Conservation (phyloP, 306 rosid species). For the Boehmeria nivea region DNA sequence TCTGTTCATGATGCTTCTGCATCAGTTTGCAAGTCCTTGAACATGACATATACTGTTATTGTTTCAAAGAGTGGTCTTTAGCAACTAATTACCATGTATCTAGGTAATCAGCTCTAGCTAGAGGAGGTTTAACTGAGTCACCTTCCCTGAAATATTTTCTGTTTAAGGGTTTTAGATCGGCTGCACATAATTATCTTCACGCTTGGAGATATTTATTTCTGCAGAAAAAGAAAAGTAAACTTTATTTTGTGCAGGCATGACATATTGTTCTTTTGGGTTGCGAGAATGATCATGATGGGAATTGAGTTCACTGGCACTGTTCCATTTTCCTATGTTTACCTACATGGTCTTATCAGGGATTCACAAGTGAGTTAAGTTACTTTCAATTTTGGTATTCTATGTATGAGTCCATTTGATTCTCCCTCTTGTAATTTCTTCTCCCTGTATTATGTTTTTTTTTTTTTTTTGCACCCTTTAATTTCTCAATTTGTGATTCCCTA, state of each 20-base stretch:
- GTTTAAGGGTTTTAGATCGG: neutral
- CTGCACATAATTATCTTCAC: neutral
- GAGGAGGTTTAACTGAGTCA: too few species aligned
- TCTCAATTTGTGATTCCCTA: too few species aligned
- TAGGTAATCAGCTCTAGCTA: too few species aligned
- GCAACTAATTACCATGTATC: too few species aligned
- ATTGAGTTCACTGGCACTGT: slow-evolving; percentile 82
- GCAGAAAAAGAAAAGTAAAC: neutral
- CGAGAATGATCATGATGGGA: slow-evolving; percentile 99
- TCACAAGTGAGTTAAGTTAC: slow-evolving; percentile 54
- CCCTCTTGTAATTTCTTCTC: neutral
- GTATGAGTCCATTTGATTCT: neutral
- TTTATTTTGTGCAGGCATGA: slow-evolving; percentile 68
- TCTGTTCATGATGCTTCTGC: too few species aligned
- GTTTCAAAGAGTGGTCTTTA: too few species aligned
- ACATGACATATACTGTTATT: too few species aligned
- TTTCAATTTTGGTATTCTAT: slow-evolving; percentile 14
- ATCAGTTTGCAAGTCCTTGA: too few species aligned
- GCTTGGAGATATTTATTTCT: too few species aligned
- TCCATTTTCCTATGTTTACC: slow-evolving; percentile 84
- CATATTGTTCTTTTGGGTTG: slow-evolving; percentile 97
- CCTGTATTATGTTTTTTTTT: too few species aligned
- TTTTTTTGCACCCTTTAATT: too few species aligned
- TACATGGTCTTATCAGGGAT: slow-evolving; percentile 94
- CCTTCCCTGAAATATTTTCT: neutral